Evolutionary conservation across 139 green algal species (phyloP).

Genomic region (Micractinium conductrix): DNA sequence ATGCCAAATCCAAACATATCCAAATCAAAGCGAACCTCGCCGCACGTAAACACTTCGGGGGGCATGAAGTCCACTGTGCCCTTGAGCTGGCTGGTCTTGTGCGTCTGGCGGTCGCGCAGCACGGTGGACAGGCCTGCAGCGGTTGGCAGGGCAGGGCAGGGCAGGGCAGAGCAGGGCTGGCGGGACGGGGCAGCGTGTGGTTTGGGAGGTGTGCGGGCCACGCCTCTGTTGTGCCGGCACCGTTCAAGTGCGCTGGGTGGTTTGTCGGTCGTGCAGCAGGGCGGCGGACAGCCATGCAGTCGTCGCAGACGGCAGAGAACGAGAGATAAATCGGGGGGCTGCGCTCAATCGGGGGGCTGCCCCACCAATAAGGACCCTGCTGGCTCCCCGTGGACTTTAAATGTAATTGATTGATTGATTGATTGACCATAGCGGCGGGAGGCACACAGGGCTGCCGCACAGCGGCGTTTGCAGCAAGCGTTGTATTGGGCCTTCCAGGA

Average conservation of each 20-base stretch:
- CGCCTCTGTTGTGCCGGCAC: not conserved
- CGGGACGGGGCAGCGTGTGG: no score
- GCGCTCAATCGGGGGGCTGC: no score
- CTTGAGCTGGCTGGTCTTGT: conserved; percentile 17
- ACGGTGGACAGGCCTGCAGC: conserved; percentile 5
- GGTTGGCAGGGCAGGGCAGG: no score
- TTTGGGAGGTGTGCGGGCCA: not conserved
- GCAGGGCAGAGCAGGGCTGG: not conserved
- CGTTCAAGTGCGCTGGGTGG: not conserved
- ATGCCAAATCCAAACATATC: conserved; percentile 19
- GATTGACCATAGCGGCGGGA: no score
- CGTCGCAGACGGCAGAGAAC: no score
- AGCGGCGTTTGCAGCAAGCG: not conserved
- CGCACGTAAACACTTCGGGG: conserved; percentile 18
- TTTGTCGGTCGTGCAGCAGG: not conserved
- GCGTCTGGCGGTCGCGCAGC: not conserved
- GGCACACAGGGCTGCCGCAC: not conserved
- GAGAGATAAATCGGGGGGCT: no score
- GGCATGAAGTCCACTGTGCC: conserved; percentile 27
- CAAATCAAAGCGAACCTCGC: not conserved
- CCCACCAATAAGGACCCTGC: no score
- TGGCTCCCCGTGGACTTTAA: no score
- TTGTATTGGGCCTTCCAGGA: not conserved
- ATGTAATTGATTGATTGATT: no score
- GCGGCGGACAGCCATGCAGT: no score